These are phyloP conservation scores for Bothriochloa decipiens DNA, from an alignment of 176 grass and related monocot genomes.

Conservation along the genomic window DNA sequence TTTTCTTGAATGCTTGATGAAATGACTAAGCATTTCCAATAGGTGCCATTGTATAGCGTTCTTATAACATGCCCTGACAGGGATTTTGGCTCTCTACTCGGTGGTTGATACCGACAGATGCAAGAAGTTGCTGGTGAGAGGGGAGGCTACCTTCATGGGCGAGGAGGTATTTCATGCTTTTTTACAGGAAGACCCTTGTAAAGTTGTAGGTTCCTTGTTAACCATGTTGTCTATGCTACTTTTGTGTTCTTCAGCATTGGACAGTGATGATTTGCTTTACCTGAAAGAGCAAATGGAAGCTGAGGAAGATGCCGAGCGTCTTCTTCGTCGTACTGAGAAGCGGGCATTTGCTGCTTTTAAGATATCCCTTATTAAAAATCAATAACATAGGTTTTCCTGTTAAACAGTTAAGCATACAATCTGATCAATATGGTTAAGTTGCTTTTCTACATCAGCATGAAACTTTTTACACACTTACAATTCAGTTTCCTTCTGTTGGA, in stretches of 20 bases:
- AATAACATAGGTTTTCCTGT: constrained; percentile 17
- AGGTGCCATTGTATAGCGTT: constrained; percentile 38
- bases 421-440: background rate
- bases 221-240: constrained; percentile 28
- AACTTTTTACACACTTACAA: background rate
- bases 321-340: constrained; percentile 90
- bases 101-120: constrained; percentile 82
- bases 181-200: constrained; percentile 7
- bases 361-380: constrained; percentile 72
- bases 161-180: constrained; percentile 79
- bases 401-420: background rate
- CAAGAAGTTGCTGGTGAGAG: constrained; percentile 99
- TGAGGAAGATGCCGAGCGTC: constrained; percentile 95
- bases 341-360: constrained; percentile 98
- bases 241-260: constrained; percentile 68
- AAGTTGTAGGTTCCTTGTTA: constrained; percentile 16
- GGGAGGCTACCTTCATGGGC: constrained; percentile 93
- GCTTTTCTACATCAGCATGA: background rate
- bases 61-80: constrained; percentile 99
- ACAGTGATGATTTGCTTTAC: constrained; percentile 98
- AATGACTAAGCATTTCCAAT: constrained; percentile 1
- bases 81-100: constrained; percentile 86
- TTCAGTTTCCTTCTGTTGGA: constrained; percentile 2
- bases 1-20: background rate
- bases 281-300: constrained; percentile 99